Base-by-base conservation (phyloP, 140 eudicot genomes). In the Erigeron philadelphicus region DNA sequence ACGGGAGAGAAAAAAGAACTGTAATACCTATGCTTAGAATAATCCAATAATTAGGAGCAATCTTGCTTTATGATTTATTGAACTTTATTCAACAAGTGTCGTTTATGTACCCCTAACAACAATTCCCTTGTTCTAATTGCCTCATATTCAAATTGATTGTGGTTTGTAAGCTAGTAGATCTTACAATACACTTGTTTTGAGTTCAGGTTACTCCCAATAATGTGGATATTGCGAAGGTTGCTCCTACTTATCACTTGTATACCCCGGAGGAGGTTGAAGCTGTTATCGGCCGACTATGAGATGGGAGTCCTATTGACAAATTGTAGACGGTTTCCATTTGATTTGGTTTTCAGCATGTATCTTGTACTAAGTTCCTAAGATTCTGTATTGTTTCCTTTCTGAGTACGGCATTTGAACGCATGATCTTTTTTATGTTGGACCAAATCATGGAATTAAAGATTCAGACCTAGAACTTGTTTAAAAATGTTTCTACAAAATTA, bases 161-260 rank as follows among this genome's bases (percentile, higher is more conserved):
- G 38, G 38, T 31, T 31, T 31, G 38, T 31, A 31, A 0, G 38
- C 38, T 31, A 31, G 38, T 31, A 31, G 3, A 31, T 31, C 38
- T 31, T 31, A 31, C 38, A 2, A 4, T 31, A 31, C 38, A 31
- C 38, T 31, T 31, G 4, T 31, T 31, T 31, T 31, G 38, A 31
- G 38, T 31, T 1, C 38, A 31, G 38, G 38, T 31, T 31, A 31
- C 38, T 31, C 38, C 38, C 38, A 31, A 31, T 31, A 31, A 31
- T 38, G 97, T 93, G 73, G 96, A 94, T 64, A 89, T 93, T 64
- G 95, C 99, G 3, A 89, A 85, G 88, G 97, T 89, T 57, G 85
- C 95, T 35, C 99, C 99, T 67, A 80, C 86, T 35, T 94, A 89
- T 80, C 99, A 94, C 71, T 78, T 94, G 70, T 94, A 94, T 80